Evolutionary conservation across 2,329 filamentous ascomycete species (phyloP).

Genomic region (Cladosporium sp.): DNA sequence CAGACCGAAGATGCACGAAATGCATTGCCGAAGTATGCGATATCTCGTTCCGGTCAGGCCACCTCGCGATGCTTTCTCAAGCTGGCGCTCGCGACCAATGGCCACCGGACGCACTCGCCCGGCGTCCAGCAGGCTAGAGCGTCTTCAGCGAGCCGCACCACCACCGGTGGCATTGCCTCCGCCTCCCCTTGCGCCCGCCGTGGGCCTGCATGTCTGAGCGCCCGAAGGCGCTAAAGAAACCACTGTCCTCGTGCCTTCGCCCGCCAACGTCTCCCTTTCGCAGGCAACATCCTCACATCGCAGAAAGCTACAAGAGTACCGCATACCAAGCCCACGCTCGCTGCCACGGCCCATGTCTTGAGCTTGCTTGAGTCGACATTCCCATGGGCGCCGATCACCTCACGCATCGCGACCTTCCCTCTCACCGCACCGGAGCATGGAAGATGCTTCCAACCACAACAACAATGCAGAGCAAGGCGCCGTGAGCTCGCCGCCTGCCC

Average conservation of each 20-base stretch:
- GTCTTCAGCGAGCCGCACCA: background rate
- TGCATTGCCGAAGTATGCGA: too few species aligned
- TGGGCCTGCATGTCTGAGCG: background rate
- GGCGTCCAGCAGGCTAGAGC: background rate
- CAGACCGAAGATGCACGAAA: too few species aligned
- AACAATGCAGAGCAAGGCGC: background rate
- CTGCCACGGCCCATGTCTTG: constrained; percentile 1
- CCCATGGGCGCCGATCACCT: constrained; percentile 8
- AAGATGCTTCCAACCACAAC: constrained; percentile 8
- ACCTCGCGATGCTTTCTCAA: too few species aligned
- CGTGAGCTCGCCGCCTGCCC: constrained; percentile 10
- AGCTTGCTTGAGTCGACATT: background rate
- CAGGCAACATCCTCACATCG: background rate
- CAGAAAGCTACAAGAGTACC: background rate
- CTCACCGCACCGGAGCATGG: constrained; percentile 9
- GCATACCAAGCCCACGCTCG: background rate
- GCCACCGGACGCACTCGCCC: too few species aligned
- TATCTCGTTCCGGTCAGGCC: too few species aligned
- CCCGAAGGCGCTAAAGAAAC: background rate
- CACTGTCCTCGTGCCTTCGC: background rate
- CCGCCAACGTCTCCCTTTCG: background rate
- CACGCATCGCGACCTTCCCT: constrained; percentile 3
- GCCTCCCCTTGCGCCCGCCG: background rate
- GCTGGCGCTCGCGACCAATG: too few species aligned
- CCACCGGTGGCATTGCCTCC: background rate